Evolutionary conservation across 2,329 filamentous ascomycete species (phyloP).

Genomic region (Cercospora berteroae): DNA sequence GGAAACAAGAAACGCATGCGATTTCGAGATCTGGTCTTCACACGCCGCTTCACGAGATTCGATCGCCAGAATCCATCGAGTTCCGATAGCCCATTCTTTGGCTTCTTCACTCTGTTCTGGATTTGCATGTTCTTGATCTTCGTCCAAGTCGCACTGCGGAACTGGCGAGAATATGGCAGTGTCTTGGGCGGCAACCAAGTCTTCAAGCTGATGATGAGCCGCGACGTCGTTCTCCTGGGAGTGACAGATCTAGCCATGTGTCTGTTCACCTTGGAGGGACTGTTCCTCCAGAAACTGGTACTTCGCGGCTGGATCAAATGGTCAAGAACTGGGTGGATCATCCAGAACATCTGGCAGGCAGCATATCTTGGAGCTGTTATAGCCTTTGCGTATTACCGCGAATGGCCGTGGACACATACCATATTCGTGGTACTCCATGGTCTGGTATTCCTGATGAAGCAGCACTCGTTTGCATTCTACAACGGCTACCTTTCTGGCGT

Average conservation of each 20-base stretch:
- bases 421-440: conserved; percentile 74
- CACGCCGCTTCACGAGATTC: conserved; percentile 69
- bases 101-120: conserved; percentile 80
- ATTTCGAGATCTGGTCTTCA: conserved; percentile 65
- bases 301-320: conserved; percentile 62
- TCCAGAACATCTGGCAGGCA: conserved; percentile 73
- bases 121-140: conserved; percentile 66
- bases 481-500: conserved; percentile 65
- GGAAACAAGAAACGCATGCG: conserved; percentile 36
- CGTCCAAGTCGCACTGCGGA: conserved; percentile 64
- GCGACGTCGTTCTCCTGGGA: conserved; percentile 52
- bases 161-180: conserved; percentile 67
- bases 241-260: conserved; percentile 70
- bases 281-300: conserved; percentile 63
- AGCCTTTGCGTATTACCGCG: conserved; percentile 64
- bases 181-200: conserved; percentile 71
- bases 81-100: conserved; percentile 69
- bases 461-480: conserved; percentile 76
- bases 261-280: conserved; percentile 62
- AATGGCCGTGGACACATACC: conserved; percentile 82
- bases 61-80: conserved; percentile 67
- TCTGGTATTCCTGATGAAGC: conserved; percentile 78
- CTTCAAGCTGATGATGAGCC: conserved; percentile 63
- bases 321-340: conserved; percentile 67
- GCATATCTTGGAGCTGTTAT: conserved; percentile 62